Evolutionary conservation across 164 flowering plant species (phyloP).

Genomic region (Macadamia integrifolia): DNA sequence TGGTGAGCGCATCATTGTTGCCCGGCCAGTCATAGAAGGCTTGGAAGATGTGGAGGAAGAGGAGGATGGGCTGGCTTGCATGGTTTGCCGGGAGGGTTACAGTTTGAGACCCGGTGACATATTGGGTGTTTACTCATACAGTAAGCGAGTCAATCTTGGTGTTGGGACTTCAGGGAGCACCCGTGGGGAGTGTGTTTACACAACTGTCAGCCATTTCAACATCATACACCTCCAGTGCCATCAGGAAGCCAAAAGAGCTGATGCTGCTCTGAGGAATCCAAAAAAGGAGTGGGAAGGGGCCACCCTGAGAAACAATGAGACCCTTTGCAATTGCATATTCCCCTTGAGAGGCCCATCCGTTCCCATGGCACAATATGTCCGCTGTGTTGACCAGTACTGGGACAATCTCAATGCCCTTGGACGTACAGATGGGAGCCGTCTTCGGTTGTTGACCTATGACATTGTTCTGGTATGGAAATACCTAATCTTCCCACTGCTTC

Average conservation of each 20-base stretch:
- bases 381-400: slow-evolving; percentile 92
- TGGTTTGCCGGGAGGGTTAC: slow-evolving; percentile 99
- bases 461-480: slow-evolving; percentile 75
- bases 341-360: slow-evolving; percentile 92
- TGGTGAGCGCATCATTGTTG: slow-evolving; percentile 81
- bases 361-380: slow-evolving; percentile 66
- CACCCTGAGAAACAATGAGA: slow-evolving; percentile 86
- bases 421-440: slow-evolving; percentile 92
- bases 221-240: slow-evolving; percentile 98
- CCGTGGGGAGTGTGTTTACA: slow-evolving; percentile 96
- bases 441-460: slow-evolving; percentile 90
- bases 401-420: slow-evolving; percentile 91
- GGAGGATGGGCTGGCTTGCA: slow-evolving; percentile 95
- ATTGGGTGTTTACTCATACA: slow-evolving; percentile 87
- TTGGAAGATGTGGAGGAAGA: slow-evolving; percentile 95
- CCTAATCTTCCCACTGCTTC: not conserved
- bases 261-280: slow-evolving; percentile 87
- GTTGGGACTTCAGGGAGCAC: slow-evolving; percentile 68
- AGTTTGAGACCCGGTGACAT: slow-evolving; percentile 85
- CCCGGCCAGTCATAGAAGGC: slow-evolving; percentile 78
- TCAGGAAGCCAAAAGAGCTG: slow-evolving; percentile 96
- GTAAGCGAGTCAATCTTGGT: slow-evolving; percentile 93
- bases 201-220: slow-evolving; percentile 96
- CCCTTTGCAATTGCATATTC: slow-evolving; percentile 92
- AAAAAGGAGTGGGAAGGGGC: slow-evolving; percentile 99